Conservation (phyloP, 805 yeast genomes). For the Myxozyma geophila region DNA sequence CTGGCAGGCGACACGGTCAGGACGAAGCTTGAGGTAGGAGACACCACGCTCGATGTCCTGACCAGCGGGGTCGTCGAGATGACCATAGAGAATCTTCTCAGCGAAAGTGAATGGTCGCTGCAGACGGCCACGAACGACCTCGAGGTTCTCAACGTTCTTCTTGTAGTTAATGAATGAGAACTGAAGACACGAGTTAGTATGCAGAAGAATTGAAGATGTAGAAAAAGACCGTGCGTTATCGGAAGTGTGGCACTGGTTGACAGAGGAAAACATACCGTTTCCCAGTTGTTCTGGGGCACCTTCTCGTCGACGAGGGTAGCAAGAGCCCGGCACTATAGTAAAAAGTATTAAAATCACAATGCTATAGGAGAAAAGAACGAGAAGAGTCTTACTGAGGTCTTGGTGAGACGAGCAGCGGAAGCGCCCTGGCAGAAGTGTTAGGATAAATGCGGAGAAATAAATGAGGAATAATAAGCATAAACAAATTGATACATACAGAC, state of each 20-base stretch:
- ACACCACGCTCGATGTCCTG: slow-evolving; percentile 68
- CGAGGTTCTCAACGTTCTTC: slow-evolving; percentile 76
- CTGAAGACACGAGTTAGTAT: slow-evolving; percentile 36
- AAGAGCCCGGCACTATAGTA: slow-evolving; percentile 18
- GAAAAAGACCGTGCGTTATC: neutral
- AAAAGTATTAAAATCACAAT: neutral
- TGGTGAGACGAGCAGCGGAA: slow-evolving; percentile 20
- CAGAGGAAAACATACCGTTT: slow-evolving; percentile 14
- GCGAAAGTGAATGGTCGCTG: slow-evolving; percentile 90
- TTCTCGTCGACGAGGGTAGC: slow-evolving; percentile 53
- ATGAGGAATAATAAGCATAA: neutral
- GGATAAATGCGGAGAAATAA: neutral
- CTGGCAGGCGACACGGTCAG: slow-evolving; percentile 99
- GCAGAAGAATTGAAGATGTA: neutral
- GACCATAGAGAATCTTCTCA: slow-evolving; percentile 93
- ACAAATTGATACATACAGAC: slow-evolving; percentile 20
- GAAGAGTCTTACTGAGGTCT: slow-evolving; percentile 8
- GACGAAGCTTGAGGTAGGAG: slow-evolving; percentile 87
- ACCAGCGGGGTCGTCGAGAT: slow-evolving; percentile 82
- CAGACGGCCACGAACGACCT: slow-evolving; percentile 79
- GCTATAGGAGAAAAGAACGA: neutral
- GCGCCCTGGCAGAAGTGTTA: slow-evolving; percentile 6
- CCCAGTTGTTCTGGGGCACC: slow-evolving; percentile 68
- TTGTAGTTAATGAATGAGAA: slow-evolving; percentile 90
- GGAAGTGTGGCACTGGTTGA: neutral